Base-by-base conservation (phyloP, 2,329 filamentous ascomycete genomes). In the Cladophialophora exuberans region DNA sequence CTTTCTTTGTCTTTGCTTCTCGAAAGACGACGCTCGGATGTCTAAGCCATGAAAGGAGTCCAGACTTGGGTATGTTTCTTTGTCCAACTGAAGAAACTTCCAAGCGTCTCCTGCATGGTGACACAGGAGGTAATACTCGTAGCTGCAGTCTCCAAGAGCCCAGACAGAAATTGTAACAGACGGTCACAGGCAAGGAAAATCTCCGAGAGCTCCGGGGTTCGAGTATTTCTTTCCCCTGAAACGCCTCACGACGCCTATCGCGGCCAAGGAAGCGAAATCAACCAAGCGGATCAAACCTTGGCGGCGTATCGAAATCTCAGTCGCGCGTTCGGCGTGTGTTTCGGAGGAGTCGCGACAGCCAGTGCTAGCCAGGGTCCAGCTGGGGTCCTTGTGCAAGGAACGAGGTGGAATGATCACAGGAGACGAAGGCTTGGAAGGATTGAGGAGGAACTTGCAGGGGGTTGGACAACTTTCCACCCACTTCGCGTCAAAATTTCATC, bases 261-360 rank as follows among this genome's bases (percentile, higher is more conserved):
- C 46, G 46, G 28, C 46, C 31, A 25, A 23, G 22, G 25, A 49
- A 28, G 28, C 36, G 46, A 49, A 18, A 49, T 49, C 33, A 49
- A 17, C 46, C 31, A 49, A 49, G 46, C 46, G 46, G 46, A 49
- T 49, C 46, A 41, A 23, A 20, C 23, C 46, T 49, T 39, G 46
- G 46, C 35, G 38, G 23, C 10, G 25, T 41, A 10, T 41, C 46
- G 17, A 39, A 41, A 49, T 49, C 23, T 49, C n/a, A 5, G 35
- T 36, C 36, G 35, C 46, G 33, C 36, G 46, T 49, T 49, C 33
- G 46, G 46, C 46, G 23, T 41, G 35, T 39, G 46, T 49, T 20
- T 49, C 46, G 36, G 23, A 23, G 26, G 22, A 15, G 17, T 31
- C 31, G 11, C 13, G 46, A 13, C 23, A 33, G 46, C 20, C 46